A percentile compares a stretch with the other conserved stretches of the same genome.
Conservation (phyloP, 2,329 filamentous ascomycete genomes). For the Colletotrichum sp. region DNA sequence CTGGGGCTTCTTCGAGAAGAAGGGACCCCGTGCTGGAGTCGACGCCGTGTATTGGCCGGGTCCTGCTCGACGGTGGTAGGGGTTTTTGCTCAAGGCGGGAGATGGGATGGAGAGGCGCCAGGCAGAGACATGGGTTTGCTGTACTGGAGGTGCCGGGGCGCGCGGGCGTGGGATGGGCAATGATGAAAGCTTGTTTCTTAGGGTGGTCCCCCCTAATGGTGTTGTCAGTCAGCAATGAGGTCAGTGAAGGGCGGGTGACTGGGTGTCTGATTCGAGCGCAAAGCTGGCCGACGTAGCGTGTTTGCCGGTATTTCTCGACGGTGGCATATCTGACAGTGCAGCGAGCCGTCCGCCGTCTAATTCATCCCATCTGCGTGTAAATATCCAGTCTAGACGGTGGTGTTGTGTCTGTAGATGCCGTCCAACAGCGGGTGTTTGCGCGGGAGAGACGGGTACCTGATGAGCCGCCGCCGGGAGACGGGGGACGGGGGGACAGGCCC, state of each 20-base stretch:
- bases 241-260: neutral
- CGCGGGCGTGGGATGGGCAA: neutral
- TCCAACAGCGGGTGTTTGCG: neutral
- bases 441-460: conserved; percentile 11
- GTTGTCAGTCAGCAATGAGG: neutral
- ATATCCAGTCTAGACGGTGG: neutral
- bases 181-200: conserved; percentile 19
- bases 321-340: neutral
- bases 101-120: neutral
- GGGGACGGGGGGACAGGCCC: neutral
- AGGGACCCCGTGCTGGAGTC: conserved; percentile 11
- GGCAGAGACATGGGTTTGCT: neutral
- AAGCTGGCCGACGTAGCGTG: neutral
- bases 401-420: neutral
- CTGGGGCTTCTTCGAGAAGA: neutral
- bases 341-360: neutral
- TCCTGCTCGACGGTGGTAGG: neutral
- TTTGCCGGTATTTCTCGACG: neutral
- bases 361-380: neutral
- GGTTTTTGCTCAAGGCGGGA: neutral
- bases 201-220: neutral
- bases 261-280: neutral
- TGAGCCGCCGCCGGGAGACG: neutral
- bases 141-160: neutral
- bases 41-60: conserved; percentile 13